Evolutionary conservation across 495 filamentous ascomycete genomes (phyloP), one percentile per base, ranked within the genome.

Genomic region (Talaromyces nanjingensis): DNA sequence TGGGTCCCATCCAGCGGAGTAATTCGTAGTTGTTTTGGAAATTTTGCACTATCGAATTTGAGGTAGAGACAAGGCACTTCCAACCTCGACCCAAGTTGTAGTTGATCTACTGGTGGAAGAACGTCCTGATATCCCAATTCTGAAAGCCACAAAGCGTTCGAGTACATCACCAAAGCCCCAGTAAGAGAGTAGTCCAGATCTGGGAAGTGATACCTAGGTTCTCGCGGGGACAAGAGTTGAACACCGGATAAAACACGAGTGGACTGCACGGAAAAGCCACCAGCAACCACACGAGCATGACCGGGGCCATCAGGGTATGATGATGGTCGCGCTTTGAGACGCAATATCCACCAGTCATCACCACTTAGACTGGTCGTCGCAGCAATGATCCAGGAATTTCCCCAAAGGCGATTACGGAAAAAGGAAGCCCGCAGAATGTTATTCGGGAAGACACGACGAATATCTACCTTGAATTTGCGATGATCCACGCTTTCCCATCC

Each of bases 281-380:
- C 64, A n/a, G 64, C 5, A 47, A 42, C 16, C n/a, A 11, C 20
- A 20, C 60, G 55, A 31, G 52, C 42, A 27, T 34, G 49, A 7
- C 24, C 29, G 18, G 42, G 6, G 6, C 18, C 16, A 29, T 49
- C 18, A 42, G 34, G 25, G 14, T 24, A 22, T 37, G 55, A 49
- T 25, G 22, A 67, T 6, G 20, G 65, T 62, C 34, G 66, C 31
- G 72, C 57, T 58, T 68, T 70, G 77, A 87, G 68, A 73, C 89
- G 85, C 37, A 89, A 72, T 62, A 92, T 74, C 84, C 87, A 93
- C 87, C 90, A 94, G 31, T 75, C 78, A 72, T 94, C 89, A 45
- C 90, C 89, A 67, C 83, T 83, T 73, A 90, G 81, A 72, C 87
- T 88, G 68, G 89, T 81, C 59, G 81, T 88, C 53, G 89, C 81